A percentile compares a stretch with the other conserved stretches of the same genome.
These are phyloP conservation scores for Debaryomyces udenii DNA, from an alignment of 1,139 yeast species.

Conservation along the genomic window DNA sequence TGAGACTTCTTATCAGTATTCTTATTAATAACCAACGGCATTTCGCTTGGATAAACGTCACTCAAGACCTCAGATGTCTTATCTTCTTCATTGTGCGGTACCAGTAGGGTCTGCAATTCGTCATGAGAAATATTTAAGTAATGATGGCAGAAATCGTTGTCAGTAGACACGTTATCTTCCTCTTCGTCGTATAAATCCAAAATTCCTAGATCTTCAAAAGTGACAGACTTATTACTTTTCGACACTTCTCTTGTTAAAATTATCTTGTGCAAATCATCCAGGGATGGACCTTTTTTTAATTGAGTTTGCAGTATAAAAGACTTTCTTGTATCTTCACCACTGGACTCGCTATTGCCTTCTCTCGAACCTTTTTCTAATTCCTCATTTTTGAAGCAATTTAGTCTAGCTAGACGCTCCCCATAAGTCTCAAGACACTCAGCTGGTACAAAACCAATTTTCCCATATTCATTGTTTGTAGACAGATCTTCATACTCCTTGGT, in stretches of 20 bases:
- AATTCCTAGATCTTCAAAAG: constrained; percentile 43
- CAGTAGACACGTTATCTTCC: constrained; percentile 16
- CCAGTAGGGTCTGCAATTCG: constrained; percentile 17
- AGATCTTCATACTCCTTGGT: constrained; percentile 22
- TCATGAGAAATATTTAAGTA: constrained; percentile 26
- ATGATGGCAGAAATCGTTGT: constrained; percentile 23
- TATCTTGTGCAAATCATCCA: no score
- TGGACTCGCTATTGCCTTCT: constrained; percentile 14
- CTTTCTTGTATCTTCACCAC: no score
- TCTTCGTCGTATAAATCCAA: constrained; percentile 27
- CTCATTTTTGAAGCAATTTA: constrained; percentile 91
- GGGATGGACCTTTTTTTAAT: no score
- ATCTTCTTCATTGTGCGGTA: constrained; percentile 25
- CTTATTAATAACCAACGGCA: constrained; percentile 44
- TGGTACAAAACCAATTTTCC: constrained; percentile 88
- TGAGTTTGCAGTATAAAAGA: no score
- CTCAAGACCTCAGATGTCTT: constrained; percentile 44
- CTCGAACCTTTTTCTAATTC: constrained; percentile 52
- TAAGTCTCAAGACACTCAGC: constrained; percentile 95
- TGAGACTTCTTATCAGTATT: constrained; percentile 3
- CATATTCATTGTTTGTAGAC: constrained; percentile 51
- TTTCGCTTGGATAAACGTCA: constrained; percentile 42
- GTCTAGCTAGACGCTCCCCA: constrained; percentile 85
- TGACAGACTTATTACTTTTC: constrained; percentile 38
- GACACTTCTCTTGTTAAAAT: constrained; percentile 26